A percentile compares a stretch with the other conserved stretches of the same genome.
These are phyloP conservation scores for Epicoccum sorghinum DNA, from an alignment of 2,329 filamentous ascomycete genomes.

Conservation along the genomic window DNA sequence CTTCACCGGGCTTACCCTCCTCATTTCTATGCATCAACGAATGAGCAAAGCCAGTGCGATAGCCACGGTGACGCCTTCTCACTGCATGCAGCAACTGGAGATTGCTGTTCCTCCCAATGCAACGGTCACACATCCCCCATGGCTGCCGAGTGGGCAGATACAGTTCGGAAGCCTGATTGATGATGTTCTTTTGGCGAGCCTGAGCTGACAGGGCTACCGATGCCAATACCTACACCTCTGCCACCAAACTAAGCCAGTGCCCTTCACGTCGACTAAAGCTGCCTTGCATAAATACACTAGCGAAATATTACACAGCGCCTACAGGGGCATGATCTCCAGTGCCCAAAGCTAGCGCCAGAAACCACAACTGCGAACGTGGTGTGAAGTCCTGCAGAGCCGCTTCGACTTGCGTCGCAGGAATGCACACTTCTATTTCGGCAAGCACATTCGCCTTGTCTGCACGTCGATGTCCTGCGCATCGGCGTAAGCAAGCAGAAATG, in stretches of 20 bases:
- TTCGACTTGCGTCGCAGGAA: constrained; percentile 1
- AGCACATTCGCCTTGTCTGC: constrained; percentile 23
- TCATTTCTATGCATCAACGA: constrained; percentile 31
- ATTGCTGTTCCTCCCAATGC: constrained; percentile 7
- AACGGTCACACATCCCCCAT: background rate
- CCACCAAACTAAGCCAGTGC: constrained; percentile 11
- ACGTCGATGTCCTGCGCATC: constrained; percentile 28
- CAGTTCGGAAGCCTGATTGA: background rate
- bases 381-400: background rate
- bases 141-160: background rate
- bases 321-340: background rate
- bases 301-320: constrained; percentile 5
- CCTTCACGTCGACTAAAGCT: background rate
- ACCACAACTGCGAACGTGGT: background rate
- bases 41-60: constrained; percentile 22
- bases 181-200: background rate
- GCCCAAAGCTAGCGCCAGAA: background rate
- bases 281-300: constrained; percentile 10
- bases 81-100: constrained; percentile 7
- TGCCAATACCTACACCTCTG: constrained; percentile 29
- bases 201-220: constrained; percentile 19
- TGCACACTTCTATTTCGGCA: constrained; percentile 10
- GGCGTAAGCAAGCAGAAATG: constrained; percentile 34
- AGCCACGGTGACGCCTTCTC: constrained; percentile 11
- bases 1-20: constrained; percentile 43